Evolutionary conservation across 352 stramenopile species (phyloP).

Genomic region (Globisporangium nunn): DNA sequence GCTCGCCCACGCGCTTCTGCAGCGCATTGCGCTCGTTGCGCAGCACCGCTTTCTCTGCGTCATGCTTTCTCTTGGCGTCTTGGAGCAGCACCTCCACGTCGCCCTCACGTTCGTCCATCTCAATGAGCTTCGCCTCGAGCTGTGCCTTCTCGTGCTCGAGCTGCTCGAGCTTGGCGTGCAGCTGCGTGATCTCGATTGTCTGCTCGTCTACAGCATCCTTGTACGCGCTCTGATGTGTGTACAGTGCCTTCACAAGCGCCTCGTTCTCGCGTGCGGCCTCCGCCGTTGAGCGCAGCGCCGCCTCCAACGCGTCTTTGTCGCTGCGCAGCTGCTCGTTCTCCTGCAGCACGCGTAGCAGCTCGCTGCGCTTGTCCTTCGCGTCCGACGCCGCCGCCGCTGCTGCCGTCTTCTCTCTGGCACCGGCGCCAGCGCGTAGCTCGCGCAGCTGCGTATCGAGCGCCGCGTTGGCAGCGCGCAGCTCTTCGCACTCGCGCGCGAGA

Average conservation of each 20-base stretch:
- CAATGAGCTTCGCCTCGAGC: conserved; percentile 60
- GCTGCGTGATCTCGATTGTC: conserved; percentile 54
- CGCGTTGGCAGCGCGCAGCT: not conserved
- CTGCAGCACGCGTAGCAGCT: conserved; percentile 56
- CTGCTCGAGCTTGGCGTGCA: conserved; percentile 44
- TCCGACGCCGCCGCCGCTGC: conserved; percentile 12
- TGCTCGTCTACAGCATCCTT: conserved; percentile 53
- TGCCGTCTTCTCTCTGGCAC: conserved; percentile 25
- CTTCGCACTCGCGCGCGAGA: not conserved
- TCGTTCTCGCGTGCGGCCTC: conserved; percentile 40
- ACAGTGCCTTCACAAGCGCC: conserved; percentile 28
- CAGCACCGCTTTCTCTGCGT: conserved; percentile 47
- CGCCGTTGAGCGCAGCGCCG: conserved; percentile 26
- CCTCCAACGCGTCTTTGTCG: conserved; percentile 29
- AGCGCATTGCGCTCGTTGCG: conserved; percentile 35
- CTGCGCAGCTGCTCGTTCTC: conserved; percentile 58
- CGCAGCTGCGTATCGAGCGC: conserved; percentile 1
- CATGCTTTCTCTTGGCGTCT: conserved; percentile 38
- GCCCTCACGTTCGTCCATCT: conserved; percentile 64
- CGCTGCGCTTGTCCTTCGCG: conserved; percentile 40
- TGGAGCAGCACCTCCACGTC: conserved; percentile 43
- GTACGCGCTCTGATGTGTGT: conserved; percentile 48
- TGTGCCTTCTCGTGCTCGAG: conserved; percentile 44
- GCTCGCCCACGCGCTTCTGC: conserved; percentile 29
- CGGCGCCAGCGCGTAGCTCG: conserved; percentile 31